Conservation (phyloP, 129 eudicot genomes). For the Ambrosia artemisiifolia region DNA sequence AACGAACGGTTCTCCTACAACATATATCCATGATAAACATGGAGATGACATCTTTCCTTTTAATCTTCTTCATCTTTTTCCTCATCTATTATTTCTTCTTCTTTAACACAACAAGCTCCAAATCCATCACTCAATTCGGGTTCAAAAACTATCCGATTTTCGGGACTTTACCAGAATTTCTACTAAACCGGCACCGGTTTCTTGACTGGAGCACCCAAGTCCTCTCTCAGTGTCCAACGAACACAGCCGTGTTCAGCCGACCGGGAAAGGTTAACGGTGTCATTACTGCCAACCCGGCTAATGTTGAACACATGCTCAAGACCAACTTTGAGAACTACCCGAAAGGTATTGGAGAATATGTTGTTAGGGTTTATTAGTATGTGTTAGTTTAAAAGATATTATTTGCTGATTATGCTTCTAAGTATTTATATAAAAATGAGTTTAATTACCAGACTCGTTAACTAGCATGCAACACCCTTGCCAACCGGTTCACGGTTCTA, state of each 20-base stretch:
- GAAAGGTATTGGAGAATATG: constrained; percentile 13
- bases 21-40: constrained; percentile 3
- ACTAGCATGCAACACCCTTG: too few species aligned
- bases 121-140: constrained; percentile 26
- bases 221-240: constrained; percentile 56
- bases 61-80: constrained; percentile 19
- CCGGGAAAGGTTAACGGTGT: constrained; percentile 63
- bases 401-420: too few species aligned
- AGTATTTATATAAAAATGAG: too few species aligned
- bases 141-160: constrained; percentile 59
- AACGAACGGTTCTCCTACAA: constrained; percentile 18
- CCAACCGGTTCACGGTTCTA: too few species aligned
- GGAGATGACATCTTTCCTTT: constrained; percentile 24
- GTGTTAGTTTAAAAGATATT: too few species aligned
- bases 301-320: constrained; percentile 69
- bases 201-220: constrained; percentile 75
- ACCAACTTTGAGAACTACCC: constrained; percentile 71
- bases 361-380: too few species aligned
- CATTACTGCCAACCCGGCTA: constrained; percentile 66
- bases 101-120: constrained; percentile 3
- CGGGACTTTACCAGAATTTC: constrained; percentile 67
- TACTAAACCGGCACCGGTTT: constrained; percentile 75
- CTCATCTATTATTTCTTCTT: constrained; percentile 21
- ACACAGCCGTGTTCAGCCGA: constrained; percentile 68
- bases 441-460: too few species aligned